Evolutionary conservation across 805 yeast species (phyloP), one percentile per base, ranked within the genome.

Genomic region (Naumovozyma dairenensis): DNA sequence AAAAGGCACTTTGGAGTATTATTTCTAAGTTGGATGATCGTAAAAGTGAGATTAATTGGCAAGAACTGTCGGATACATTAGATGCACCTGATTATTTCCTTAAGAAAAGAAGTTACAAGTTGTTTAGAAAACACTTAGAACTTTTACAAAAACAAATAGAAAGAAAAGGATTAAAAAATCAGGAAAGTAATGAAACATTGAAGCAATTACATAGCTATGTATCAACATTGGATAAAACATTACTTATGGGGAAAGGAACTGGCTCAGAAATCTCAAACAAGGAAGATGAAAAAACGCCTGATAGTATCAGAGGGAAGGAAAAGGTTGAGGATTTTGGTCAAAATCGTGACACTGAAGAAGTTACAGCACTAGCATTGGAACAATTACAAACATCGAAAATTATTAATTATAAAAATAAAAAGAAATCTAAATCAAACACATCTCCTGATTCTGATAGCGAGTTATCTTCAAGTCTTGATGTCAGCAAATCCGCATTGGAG

Each of bases 401-500:
- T 9, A 25, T 53, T 28, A 43, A 39, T 18, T 42, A 41, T 25
- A 32, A 35, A 25, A 35, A 37, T 8, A 29, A 33, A 14, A 21
- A 34, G 4, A 24, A 27, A 9, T 26, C 33, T 10, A 34, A 30
- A 5, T 18, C 33, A 21, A 17, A 16, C 12, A 9, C 6, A 15
- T 21, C 27, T 28, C 29, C 35, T 12, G 39, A 30, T 5, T 39
- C 48, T 10, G 48, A 45, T 15, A 55, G 59, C 14, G 63, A 61
- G 31, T 31, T 56, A 17, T 60, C 66, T 16, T 61, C 67, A 7
- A 57, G 60, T 44, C 40, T 52, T 15, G 60, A 66, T 35, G 51
- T 63, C 3, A 57, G 63, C 29, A 61, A 58, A 30, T 60, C 66
- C 4, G 67, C 67, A 1, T 40, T 64, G 16, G 69, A 62, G 35